phyloP scores from a whole-genome alignment of 2,329 filamentous ascomycete species.

The Fusarium circinatum region DNA sequence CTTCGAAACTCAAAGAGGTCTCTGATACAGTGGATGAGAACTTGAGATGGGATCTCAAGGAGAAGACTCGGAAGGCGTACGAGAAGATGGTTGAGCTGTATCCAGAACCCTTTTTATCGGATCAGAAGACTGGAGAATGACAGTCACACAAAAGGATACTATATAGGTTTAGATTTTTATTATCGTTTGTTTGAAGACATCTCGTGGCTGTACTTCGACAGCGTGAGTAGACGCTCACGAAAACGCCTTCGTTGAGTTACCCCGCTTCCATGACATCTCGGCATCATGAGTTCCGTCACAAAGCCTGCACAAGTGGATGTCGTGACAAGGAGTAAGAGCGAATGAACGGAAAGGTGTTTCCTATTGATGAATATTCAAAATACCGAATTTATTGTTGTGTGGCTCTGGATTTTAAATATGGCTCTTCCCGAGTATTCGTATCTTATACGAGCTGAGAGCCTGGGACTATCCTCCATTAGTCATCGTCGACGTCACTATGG shows the following conservation, averaged over 20 bases:
- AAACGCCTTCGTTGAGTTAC: rapidly evolving
- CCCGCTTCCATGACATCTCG: background rate
- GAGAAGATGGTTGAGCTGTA: constrained; percentile 20
- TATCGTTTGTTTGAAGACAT: rapidly evolving
- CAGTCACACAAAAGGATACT: rapidly evolving
- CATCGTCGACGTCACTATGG: background rate
- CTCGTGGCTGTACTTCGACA: background rate
- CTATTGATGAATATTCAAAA: background rate
- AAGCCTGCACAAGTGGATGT: rapidly evolving
- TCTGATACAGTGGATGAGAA: background rate
- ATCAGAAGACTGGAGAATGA: rapidly evolving
- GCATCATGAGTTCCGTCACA: background rate
- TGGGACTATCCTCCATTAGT: background rate
- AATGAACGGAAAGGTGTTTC: rapidly evolving
- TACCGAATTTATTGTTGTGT: rapidly evolving
- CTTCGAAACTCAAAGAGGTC: background rate
- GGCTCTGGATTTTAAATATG: background rate
- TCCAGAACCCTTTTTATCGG: background rate
- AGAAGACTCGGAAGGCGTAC: background rate
- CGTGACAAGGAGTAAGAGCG: rapidly evolving
- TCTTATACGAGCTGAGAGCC: background rate
- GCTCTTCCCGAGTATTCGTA: background rate
- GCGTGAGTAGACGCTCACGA: rapidly evolving
- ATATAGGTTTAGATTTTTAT: background rate
- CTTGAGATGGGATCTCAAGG: background rate